Base-by-base conservation (phyloP, 2,329 filamentous ascomycete genomes). In the Pseudopyricularia cyperi region DNA sequence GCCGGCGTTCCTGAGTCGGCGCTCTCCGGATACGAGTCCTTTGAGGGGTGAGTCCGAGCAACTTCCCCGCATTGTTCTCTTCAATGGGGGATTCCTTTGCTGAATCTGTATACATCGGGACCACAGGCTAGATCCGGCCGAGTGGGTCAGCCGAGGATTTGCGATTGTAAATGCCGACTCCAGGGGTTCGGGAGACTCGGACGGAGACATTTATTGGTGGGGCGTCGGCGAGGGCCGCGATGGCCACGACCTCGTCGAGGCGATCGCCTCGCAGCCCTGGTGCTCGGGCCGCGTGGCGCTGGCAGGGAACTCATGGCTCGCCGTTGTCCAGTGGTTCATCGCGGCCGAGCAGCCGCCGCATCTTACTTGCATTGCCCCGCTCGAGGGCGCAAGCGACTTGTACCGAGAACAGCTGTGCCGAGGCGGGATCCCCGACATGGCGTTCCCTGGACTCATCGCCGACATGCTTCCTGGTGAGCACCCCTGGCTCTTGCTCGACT, bases 101-200 rank as follows among this genome's bases (percentile, higher is more conserved):
- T 19, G 33, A 48, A 15, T 22, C 19, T 4, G 28, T 4, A 30
- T 5, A 9, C 28, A 9, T 30, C 15, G 28, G 12, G 12, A 39
- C 42, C 6, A 26, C 51, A 58, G 56, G 3, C 57, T 58, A 0
- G 60, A 65, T 44, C 63, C 62, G 0, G 62, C 62, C 4, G 62
- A 64, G 33, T 65, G 62, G 59, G 58, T 56, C 17, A 34, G 52
- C 7, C 51, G 59, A 34, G 62, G 62, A 2, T 65, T 64, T 50
- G 63, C 63, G 2, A 56, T 65, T 37, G 56, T 64, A 33, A 62
- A 65, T 42, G 54, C 62, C 12, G 63, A 65, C 49, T 54, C 59
- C 2, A 55, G 63, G 5, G 63, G 63, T 2, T 48, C 54, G 4
- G 58, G 56, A 12, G 53, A 63, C 19, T 64, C 61, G 1, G 63